Evolutionary conservation across 257 asterid species (phyloP).

Genomic region (Solanum microdontum): DNA sequence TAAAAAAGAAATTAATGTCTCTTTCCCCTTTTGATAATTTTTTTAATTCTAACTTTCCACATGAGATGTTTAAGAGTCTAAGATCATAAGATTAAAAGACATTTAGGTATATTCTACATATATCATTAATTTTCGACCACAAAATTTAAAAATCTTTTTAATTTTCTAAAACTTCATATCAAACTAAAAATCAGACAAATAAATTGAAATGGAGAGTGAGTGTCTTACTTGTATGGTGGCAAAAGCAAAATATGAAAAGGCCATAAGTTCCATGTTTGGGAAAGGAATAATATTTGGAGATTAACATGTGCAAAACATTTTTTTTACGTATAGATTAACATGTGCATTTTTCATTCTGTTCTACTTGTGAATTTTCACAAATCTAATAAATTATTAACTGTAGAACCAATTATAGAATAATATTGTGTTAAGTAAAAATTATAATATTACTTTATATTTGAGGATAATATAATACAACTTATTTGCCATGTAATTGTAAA

Average conservation of each 20-base stretch:
- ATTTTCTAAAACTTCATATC: not conserved
- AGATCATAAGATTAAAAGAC: not conserved
- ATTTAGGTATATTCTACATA: too few species aligned
- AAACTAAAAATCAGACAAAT: too few species aligned
- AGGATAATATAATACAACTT: not conserved
- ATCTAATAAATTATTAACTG: not conserved
- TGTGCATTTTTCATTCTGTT: not conserved
- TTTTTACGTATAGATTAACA: too few species aligned
- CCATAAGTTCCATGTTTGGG: slow-evolving; percentile 26
- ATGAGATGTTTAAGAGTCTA: not conserved
- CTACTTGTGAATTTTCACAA: not conserved
- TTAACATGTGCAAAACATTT: not conserved
- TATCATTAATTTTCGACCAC: too few species aligned
- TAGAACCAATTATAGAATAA: not conserved
- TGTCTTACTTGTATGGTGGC: slow-evolving; percentile 39
- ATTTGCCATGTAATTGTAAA: not conserved
- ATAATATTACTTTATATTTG: not conserved
- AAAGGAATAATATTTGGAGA: slow-evolving; percentile 21
- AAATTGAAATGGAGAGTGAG: not conserved
- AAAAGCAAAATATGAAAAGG: slow-evolving; percentile 30
- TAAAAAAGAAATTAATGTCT: too few species aligned
- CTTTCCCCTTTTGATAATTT: too few species aligned
- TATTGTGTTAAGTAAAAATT: not conserved
- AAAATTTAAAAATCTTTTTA: not conserved
- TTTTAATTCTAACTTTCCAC: too few species aligned